Conservation (phyloP, 371 early-diverging fungal species). For the Coemansia sp. region DNA sequence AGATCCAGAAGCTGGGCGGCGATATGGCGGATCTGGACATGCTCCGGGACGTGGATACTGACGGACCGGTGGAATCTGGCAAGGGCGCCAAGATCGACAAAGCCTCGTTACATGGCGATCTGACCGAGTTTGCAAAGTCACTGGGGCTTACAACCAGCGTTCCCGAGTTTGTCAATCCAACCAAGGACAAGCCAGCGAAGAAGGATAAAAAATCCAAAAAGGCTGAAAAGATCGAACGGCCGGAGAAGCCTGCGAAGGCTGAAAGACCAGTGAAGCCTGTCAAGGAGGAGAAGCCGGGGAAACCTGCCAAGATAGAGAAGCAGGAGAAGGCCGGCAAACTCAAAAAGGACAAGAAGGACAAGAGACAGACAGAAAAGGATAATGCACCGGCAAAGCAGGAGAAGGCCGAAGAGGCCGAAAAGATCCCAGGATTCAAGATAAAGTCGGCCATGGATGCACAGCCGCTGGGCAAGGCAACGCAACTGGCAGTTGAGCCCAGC, state of each 20-base stretch:
- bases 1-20: constrained; percentile 60
- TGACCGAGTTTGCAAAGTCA: constrained; percentile 47
- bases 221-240: constrained; percentile 15
- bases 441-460: constrained; percentile 43
- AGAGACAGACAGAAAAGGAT: background rate
- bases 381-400: background rate
- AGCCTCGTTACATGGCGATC: constrained; percentile 30
- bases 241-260: background rate
- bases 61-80: constrained; percentile 5
- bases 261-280: constrained; percentile 7
- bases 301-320: background rate
- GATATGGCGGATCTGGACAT: constrained; percentile 55
- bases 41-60: constrained; percentile 52
- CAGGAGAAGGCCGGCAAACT: background rate
- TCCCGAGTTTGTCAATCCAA: constrained; percentile 21
- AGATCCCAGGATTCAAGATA: constrained; percentile 35
- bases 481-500: constrained; percentile 37
- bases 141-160: constrained; percentile 39
- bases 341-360: constrained; percentile 6
- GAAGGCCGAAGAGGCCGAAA: constrained; percentile 5
- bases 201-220: constrained; percentile 3
- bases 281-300: background rate
- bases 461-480: constrained; percentile 22
- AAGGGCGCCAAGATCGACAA: constrained; percentile 13
- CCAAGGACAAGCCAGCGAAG: constrained; percentile 9